phyloP scores from a whole-genome alignment of 805 yeast species.

The Lachancea meyersii region DNA sequence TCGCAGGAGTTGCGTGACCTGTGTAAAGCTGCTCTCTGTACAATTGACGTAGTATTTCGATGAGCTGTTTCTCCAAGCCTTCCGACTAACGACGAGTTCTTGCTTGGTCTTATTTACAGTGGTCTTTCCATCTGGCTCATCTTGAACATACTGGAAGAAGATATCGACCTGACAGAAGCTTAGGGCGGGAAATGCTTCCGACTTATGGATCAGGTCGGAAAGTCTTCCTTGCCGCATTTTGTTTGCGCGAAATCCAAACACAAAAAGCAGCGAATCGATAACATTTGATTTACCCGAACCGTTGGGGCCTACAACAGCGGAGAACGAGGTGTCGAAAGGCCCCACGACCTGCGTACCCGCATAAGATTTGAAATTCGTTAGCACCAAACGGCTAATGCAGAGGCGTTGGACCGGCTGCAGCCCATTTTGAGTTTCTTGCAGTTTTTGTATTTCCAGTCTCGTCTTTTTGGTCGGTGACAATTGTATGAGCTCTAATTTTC shows the following conservation, averaged over 20 bases:
- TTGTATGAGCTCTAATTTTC: conserved; percentile 38
- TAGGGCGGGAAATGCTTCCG: conserved; percentile 61
- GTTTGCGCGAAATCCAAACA: conserved; percentile 92
- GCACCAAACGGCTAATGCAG: conserved; percentile 65
- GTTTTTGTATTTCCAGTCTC: conserved; percentile 29
- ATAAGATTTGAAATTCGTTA: conserved; percentile 88
- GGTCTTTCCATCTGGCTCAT: conserved; percentile 43
- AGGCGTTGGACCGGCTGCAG: conserved; percentile 40
- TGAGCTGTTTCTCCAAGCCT: conserved; percentile 67
- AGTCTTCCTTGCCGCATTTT: conserved; percentile 95
- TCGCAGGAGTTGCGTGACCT: conserved; percentile 67
- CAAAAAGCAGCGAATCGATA: conserved; percentile 91
- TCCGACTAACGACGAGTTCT: conserved; percentile 65
- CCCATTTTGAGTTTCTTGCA: conserved; percentile 31
- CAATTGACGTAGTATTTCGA: conserved; percentile 76
- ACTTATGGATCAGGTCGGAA: conserved; percentile 89
- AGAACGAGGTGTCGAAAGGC: conserved; percentile 87
- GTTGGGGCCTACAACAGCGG: conserved; percentile 97
- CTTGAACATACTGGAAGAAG: conserved; percentile 72
- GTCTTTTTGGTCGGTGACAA: conserved; percentile 37
- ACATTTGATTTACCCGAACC: conserved; percentile 98
- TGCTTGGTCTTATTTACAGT: conserved; percentile 47
- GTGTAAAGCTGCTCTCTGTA: conserved; percentile 62
- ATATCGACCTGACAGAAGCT: conserved; percentile 86
- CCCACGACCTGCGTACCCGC: conserved; percentile 93